These are phyloP conservation scores for Herpetomonas samuelpessoai DNA, from an alignment of 208 protist genomes.

Conservation along the genomic window DNA sequence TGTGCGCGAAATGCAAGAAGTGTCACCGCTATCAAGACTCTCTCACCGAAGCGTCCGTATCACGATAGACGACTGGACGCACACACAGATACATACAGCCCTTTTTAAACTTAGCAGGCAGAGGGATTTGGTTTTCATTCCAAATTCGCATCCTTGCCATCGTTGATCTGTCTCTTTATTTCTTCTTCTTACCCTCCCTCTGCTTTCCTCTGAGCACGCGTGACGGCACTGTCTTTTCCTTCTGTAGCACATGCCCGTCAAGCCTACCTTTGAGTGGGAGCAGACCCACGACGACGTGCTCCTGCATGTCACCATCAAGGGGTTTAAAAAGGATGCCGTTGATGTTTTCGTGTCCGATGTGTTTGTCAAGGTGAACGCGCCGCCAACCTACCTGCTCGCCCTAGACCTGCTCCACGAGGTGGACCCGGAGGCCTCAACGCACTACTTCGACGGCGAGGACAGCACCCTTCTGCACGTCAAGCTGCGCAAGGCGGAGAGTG, in stretches of 20 bases:
- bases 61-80: no score
- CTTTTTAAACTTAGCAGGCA: no score
- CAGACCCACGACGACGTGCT: conserved; percentile 73
- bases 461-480: conserved; percentile 47
- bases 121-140: no score
- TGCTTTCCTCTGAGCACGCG: no score
- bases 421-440: conserved; percentile 40
- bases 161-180: no score
- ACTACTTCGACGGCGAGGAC: conserved; percentile 47
- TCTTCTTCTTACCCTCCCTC: no score
- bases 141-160: no score
- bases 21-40: no score
- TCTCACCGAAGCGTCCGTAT: no score
- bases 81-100: no score
- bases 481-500: conserved; percentile 54
- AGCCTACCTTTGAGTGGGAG: conserved; percentile 84
- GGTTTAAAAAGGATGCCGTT: conserved; percentile 75
- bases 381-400: conserved; percentile 80
- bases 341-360: conserved; percentile 83
- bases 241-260: conserved; percentile 94
- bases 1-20: no score
- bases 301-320: conserved; percentile 73
- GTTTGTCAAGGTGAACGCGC: conserved; percentile 85
- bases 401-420: conserved; percentile 84
- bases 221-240: no score